These are phyloP conservation scores for Amylostereum chailletii DNA, from an alignment of 1,284 basidiomycete species.

Conservation along the genomic window DNA sequence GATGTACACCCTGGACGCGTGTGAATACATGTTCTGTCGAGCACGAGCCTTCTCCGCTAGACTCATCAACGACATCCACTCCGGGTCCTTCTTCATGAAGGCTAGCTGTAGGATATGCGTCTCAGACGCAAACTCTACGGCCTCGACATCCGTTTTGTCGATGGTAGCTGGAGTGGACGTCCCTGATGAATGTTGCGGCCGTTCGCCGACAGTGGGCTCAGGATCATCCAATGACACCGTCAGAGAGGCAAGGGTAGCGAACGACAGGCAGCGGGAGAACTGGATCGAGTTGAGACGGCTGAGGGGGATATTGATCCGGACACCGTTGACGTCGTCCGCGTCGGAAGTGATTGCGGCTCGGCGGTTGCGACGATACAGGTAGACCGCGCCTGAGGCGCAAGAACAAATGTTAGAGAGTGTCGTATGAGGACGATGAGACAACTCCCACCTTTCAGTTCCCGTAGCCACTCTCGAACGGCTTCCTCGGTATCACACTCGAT, in stretches of 20 bases:
- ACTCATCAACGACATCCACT: constrained; percentile 19
- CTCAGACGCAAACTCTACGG: constrained; percentile 6
- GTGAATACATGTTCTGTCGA: neutral
- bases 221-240: constrained; percentile 3
- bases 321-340: constrained; percentile 32
- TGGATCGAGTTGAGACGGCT: constrained; percentile 27
- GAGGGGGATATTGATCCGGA: constrained; percentile 50
- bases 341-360: constrained; percentile 23
- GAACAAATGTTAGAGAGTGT: neutral
- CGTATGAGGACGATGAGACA: neutral
- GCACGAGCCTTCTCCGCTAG: constrained; percentile 5
- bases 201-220: neutral
- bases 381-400: constrained; percentile 30
- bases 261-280: constrained; percentile 9
- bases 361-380: constrained; percentile 35
- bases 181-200: neutral
- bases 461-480: constrained; percentile 51
- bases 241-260: constrained; percentile 13
- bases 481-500: constrained; percentile 54
- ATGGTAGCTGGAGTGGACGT: constrained; percentile 1
- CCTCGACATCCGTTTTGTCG: neutral
- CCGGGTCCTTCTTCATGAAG: constrained; percentile 16
- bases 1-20: constrained; percentile 12
- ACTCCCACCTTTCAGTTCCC: constrained; percentile 37
- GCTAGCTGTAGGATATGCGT: constrained; percentile 24